Base-by-base conservation (phyloP, 2,329 filamentous ascomycete genomes). In the Sarocladium kiliense region DNA sequence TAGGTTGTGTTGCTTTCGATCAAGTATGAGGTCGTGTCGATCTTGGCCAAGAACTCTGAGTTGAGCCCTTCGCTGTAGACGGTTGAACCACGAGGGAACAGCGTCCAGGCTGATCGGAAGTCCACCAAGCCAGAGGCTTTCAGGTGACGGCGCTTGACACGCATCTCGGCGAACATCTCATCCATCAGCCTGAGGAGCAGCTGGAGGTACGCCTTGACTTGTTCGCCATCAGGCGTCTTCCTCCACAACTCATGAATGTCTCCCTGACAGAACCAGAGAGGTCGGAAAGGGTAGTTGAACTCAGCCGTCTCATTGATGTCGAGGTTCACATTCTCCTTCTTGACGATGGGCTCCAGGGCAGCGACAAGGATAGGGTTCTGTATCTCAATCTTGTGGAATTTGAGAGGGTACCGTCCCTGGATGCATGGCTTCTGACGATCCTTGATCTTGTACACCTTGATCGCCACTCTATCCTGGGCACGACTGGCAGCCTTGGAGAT, bases 371-470 rank as follows among this genome's bases (percentile, higher is more conserved):
- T 54, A 1, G 66, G 68, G 59, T 74, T 78, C 60, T 77, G 75
- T 7, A 78, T 58, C 54, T 72, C 67, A 39, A 79, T 64, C 58
- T 60, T 62, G 62, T 75, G 68, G 56, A 71, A 70, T 50, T 71
- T 73, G 54, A 77, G 63, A 11, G 68, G 64, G 32, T 64, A 70
- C n/a, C 63, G 63, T 23, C 73, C 73, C 0, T 59, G 65, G 36
- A 77, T 65, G 55, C 69, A 65, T 3, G 69, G 66, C 65, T 77
- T 76, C 10, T 62, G 61, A 25, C 57, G 57, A 60, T 78, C 74
- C 60, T 74, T 76, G 66, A 73, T 60, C 66, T 76, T 77, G 72
- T 68, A 77, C 19, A 77, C 64, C 57, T 70, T 74, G 65, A 78
- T 73, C 56, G 75, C 73, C 14, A 72, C 68, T 3, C 69, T 66